Evolutionary conservation across 768 basidiomycete genomes (phyloP).

Genomic region (Agaricus blazei): DNA sequence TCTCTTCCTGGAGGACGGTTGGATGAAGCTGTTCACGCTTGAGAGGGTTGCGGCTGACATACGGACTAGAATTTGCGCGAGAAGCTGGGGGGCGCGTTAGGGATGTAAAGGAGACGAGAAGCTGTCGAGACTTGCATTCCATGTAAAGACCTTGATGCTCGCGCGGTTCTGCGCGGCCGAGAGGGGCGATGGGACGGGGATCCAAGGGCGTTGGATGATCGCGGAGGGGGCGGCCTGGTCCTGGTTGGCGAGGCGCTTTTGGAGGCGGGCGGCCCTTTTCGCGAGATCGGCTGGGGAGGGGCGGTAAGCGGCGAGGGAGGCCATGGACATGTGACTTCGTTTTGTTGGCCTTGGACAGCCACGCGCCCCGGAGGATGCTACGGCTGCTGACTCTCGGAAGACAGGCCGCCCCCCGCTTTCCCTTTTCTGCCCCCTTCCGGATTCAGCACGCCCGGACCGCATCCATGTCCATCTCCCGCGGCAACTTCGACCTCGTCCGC

Average conservation of each 20-base stretch:
- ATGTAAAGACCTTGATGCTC: slow-evolving; percentile 61
- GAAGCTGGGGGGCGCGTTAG: slow-evolving; percentile 38
- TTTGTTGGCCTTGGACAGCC: not conserved
- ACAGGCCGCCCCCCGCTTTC: slow-evolving; percentile 13
- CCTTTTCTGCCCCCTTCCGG: slow-evolving; percentile 16
- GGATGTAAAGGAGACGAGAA: slow-evolving; percentile 4
- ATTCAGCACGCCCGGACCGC: slow-evolving; percentile 23
- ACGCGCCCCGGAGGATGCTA: slow-evolving; percentile 24
- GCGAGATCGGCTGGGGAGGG: not conserved
- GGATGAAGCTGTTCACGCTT: not conserved
- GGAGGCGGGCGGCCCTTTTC: not conserved
- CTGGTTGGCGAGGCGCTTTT: slow-evolving; percentile 26
- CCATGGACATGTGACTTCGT: slow-evolving; percentile 1
- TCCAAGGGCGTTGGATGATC: slow-evolving; percentile 37
- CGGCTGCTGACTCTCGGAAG: slow-evolving; percentile 24
- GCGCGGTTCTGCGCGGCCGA: slow-evolving; percentile 18
- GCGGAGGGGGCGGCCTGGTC: not conserved
- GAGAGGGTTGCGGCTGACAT: slow-evolving; percentile 26
- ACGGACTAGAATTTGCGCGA: slow-evolving; percentile 81
- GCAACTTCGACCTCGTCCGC: slow-evolving; percentile 82
- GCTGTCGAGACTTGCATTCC: slow-evolving; percentile 63
- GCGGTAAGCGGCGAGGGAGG: not conserved
- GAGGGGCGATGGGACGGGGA: slow-evolving; percentile 20
- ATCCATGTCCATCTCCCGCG: slow-evolving; percentile 37
- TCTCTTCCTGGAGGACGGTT: slow-evolving; percentile 51